Conservation (phyloP, 75 land plant genomes). For the Cupressus sempervirens region DNA sequence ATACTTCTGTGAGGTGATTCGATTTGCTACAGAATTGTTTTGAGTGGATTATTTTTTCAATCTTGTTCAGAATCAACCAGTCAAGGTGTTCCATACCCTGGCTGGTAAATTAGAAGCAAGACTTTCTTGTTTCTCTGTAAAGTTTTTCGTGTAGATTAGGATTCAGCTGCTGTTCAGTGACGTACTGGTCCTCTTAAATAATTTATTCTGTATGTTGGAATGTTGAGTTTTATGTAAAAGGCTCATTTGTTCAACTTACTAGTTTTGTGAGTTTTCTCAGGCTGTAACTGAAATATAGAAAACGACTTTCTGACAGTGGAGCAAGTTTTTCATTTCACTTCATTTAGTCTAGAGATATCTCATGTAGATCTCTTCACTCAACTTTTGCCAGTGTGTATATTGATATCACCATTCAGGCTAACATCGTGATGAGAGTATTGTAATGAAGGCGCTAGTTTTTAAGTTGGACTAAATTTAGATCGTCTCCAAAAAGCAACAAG, state of each 20-base stretch:
- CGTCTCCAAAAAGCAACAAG: background rate
- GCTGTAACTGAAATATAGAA: background rate
- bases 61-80: constrained; percentile 6
- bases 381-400: background rate
- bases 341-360: background rate
- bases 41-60: constrained; percentile 8
- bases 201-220: constrained; percentile 6
- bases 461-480: background rate
- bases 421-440: background rate
- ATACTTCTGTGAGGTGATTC: constrained; percentile 14
- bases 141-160: constrained; percentile 2
- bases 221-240: constrained; percentile 7
- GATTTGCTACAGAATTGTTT: constrained; percentile 9
- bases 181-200: constrained; percentile 9
- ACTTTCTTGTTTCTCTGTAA: constrained; percentile 3
- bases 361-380: background rate
- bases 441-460: background rate
- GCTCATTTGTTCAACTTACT: background rate
- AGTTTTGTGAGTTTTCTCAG: background rate
- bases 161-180: background rate
- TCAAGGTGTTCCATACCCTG: constrained; percentile 4
- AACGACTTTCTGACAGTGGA: background rate
- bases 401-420: background rate
- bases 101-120: constrained; percentile 8
- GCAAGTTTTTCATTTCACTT: background rate